phyloP scores from a whole-genome alignment of 352 stramenopile species.

The Hyaloperonospora arabidopsidis region DNA sequence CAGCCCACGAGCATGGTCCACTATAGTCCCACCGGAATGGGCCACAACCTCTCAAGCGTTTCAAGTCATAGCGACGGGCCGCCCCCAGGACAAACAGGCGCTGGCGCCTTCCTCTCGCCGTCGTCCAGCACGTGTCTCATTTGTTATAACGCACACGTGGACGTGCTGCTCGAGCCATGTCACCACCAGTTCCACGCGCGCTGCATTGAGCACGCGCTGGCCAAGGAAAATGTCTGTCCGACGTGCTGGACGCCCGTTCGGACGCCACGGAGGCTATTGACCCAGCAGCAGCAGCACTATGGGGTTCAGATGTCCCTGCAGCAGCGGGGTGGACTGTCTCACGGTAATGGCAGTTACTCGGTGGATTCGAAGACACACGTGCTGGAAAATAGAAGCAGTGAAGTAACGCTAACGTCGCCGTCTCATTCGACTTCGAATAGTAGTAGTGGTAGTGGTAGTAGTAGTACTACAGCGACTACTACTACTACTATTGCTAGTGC shows the following conservation, averaged over 20 bases:
- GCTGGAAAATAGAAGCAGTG: slow-evolving; percentile 11
- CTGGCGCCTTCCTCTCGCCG: slow-evolving; percentile 10
- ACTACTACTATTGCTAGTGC: slow-evolving; percentile 3
- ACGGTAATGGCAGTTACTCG: slow-evolving; percentile 7
- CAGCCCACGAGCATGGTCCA: no score
- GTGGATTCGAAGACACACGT: slow-evolving; percentile 24
- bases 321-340: neutral
- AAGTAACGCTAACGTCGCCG: slow-evolving; percentile 1
- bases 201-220: slow-evolving; percentile 64
- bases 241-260: slow-evolving; percentile 70
- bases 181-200: slow-evolving; percentile 73
- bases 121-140: slow-evolving; percentile 26
- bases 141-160: slow-evolving; percentile 33
- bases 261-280: slow-evolving; percentile 41
- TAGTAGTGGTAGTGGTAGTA: neutral
- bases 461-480: neutral
- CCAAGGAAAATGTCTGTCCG: slow-evolving; percentile 73
- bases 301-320: slow-evolving; percentile 15
- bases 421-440: no score
- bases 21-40: neutral
- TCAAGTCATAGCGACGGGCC: slow-evolving; percentile 3
- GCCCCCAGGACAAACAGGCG: neutral
- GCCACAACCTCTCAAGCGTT: neutral
- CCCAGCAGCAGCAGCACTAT: slow-evolving; percentile 19
- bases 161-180: slow-evolving; percentile 52